phyloP scores from a whole-genome alignment of 2,329 filamentous ascomycete species.

The Arthrinium puccinioides region DNA sequence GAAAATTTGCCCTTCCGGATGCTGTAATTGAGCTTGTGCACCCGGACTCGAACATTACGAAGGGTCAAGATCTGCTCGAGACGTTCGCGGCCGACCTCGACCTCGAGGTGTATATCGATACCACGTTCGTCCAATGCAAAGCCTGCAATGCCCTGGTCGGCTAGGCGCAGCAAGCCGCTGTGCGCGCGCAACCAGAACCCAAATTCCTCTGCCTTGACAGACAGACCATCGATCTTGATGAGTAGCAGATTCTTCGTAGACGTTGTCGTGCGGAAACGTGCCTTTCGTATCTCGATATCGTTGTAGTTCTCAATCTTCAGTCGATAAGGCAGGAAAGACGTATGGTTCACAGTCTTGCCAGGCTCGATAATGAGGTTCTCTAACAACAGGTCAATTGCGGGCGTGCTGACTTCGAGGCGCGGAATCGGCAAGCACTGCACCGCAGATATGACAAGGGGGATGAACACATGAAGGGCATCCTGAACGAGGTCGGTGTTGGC shows the following conservation, averaged over 20 bases:
- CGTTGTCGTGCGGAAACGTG: slow-evolving; percentile 60
- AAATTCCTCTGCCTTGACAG: slow-evolving; percentile 75
- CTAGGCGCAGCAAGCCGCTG: slow-evolving; percentile 64
- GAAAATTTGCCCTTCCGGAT: slow-evolving; percentile 69
- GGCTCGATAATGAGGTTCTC: slow-evolving; percentile 91
- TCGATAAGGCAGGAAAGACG: slow-evolving; percentile 82
- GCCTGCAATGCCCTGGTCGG: slow-evolving; percentile 77
- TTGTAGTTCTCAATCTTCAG: slow-evolving; percentile 79
- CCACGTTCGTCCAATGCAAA: slow-evolving; percentile 82
- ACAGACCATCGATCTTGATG: slow-evolving; percentile 75
- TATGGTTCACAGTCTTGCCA: slow-evolving; percentile 73
- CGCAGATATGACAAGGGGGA: slow-evolving; percentile 67
- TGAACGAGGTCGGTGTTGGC: slow-evolving; percentile 65
- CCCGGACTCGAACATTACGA: slow-evolving; percentile 66
- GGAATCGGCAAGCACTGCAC: slow-evolving; percentile 88
- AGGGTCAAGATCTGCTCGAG: slow-evolving; percentile 78
- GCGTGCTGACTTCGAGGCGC: slow-evolving; percentile 78
- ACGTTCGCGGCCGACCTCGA: slow-evolving; percentile 72
- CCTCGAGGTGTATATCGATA: slow-evolving; percentile 76
- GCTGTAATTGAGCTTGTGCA: slow-evolving; percentile 81
- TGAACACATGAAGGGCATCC: slow-evolving; percentile 72
- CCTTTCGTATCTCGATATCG: slow-evolving; percentile 78
- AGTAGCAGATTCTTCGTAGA: slow-evolving; percentile 63
- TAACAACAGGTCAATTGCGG: slow-evolving; percentile 75
- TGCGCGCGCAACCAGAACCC: slow-evolving; percentile 86